Evolutionary conservation across 495 filamentous ascomycete species (phyloP).

Genomic region (Podospora pseudopauciseta): DNA sequence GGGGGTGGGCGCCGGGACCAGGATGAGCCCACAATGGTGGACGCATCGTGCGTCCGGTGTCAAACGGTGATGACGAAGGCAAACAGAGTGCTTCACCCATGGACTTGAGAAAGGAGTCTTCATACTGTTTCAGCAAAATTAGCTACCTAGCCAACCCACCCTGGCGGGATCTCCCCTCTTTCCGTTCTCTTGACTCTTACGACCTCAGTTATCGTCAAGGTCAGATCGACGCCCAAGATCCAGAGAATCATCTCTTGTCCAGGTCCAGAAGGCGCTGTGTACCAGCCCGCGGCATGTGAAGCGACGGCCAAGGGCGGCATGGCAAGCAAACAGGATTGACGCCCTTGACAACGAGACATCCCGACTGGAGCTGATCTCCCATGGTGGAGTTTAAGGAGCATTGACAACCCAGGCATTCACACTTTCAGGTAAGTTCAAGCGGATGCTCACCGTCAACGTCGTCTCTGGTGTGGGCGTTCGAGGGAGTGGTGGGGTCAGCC

Average conservation of each 20-base stretch:
- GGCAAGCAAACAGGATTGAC: conserved; percentile 9
- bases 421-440: conserved; percentile 10
- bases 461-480: conserved; percentile 6
- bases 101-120: background rate
- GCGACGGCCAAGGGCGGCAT: background rate
- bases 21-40: conserved; percentile 6
- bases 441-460: conserved; percentile 9
- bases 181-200: background rate
- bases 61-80: conserved; percentile 9
- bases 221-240: background rate
- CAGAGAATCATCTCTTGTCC: background rate
- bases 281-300: background rate
- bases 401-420: background rate
- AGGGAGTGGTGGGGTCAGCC: conserved; percentile 15
- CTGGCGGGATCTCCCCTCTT: conserved; percentile 4
- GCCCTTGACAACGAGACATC: conserved; percentile 11
- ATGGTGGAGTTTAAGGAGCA: background rate
- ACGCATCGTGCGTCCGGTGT: background rate
- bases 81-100: background rate
- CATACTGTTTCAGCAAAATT: conserved; percentile 26
- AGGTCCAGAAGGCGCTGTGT: background rate
- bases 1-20: conserved; percentile 4
- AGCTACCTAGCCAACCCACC: conserved; percentile 4
- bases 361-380: conserved; percentile 14
- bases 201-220: background rate